Evolutionary conservation across 257 asterid species (phyloP), one percentile per base, ranked within the genome.

Genomic region (Nicotiana sylvestris): DNA sequence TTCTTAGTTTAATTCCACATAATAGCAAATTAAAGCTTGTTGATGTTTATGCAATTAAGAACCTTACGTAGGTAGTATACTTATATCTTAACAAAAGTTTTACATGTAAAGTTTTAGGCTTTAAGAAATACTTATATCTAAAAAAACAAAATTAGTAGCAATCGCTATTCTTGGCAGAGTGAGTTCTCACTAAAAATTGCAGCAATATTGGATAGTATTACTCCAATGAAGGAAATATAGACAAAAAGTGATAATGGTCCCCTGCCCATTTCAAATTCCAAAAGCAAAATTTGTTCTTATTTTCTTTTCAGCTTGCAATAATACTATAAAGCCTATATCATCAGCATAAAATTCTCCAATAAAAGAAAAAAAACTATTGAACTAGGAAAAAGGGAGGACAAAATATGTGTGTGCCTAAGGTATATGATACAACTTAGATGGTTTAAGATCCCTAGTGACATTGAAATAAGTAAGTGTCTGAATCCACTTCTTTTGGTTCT

Each of bases 401-500:
- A n/a, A 18, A 37, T 10, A 66, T 0, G 35, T 15, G 4, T 49
- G 29, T 33, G 77, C 43, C 89, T 85, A 90, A 11, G 89, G 87
- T 84, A 95, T 86, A 88, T 92, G 97, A 74, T 94, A 95, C 88
- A 92, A 81, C 83, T 92, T 95, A 37, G 99, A 95, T 27, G 93
- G 91, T 18, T 92, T 92, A 89, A 95, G 88, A 85, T 84, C 85
- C 84, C 78, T 67, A 1, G 99, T 92, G 18, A 87, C 98, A 85
- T 94, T 95, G 84, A 95, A 95, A 77, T 91, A 95, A 35, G 86
- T 84, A 87, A 95, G 88, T 2, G 99, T 94, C 78, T 43, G 78
- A 86, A 95, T 90, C 99, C 99, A 95, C 90, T 94, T 95, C 77
- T 92, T 96, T 83, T 90, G 98, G 21, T 87, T 92, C 91, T 95